Evolutionary conservation across 805 yeast genomes (phyloP).

Genomic region (Starmera quercuum): DNA sequence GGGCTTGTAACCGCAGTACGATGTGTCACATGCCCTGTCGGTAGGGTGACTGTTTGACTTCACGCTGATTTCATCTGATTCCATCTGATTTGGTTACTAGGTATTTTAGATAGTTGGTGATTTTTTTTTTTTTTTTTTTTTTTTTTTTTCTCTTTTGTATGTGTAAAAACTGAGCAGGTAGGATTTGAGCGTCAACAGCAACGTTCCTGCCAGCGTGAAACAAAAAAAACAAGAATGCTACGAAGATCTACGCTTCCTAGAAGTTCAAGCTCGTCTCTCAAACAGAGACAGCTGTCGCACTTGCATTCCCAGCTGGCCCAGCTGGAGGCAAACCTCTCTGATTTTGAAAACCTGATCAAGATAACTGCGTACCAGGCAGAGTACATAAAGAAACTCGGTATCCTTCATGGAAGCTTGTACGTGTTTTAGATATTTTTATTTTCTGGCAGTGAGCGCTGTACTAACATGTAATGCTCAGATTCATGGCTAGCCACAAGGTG

Average conservation of each 20-base stretch:
- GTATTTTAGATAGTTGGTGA: not conserved
- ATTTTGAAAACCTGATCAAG: constrained; percentile 41
- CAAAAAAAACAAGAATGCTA: too few relatives aligned
- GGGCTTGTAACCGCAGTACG: too few relatives aligned
- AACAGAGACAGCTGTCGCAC: constrained; percentile 41
- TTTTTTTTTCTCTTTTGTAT: not conserved
- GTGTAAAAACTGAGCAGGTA: not conserved
- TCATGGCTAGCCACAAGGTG: constrained; percentile 21
- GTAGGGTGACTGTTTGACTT: too few relatives aligned
- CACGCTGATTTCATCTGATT: too few relatives aligned
- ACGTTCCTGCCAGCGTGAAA: not conserved
- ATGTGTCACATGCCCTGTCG: too few relatives aligned
- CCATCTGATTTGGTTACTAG: too few relatives aligned
- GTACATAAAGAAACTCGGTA: constrained; percentile 44
- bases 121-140: not conserved
- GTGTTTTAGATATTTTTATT: constrained; percentile 29
- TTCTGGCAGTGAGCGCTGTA: constrained; percentile 1
- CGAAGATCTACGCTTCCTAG: constrained; percentile 14
- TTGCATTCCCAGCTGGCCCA: constrained; percentile 45
- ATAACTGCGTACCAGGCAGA: constrained; percentile 47
- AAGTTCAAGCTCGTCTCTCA: constrained; percentile 12
- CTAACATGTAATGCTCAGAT: constrained; percentile 2
- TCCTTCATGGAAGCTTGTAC: constrained; percentile 48
- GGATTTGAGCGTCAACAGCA: not conserved
- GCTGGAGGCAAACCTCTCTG: constrained; percentile 47